Base-by-base conservation (phyloP, 2,329 filamentous ascomycete species). In the Sodiomyces alkalinus region DNA sequence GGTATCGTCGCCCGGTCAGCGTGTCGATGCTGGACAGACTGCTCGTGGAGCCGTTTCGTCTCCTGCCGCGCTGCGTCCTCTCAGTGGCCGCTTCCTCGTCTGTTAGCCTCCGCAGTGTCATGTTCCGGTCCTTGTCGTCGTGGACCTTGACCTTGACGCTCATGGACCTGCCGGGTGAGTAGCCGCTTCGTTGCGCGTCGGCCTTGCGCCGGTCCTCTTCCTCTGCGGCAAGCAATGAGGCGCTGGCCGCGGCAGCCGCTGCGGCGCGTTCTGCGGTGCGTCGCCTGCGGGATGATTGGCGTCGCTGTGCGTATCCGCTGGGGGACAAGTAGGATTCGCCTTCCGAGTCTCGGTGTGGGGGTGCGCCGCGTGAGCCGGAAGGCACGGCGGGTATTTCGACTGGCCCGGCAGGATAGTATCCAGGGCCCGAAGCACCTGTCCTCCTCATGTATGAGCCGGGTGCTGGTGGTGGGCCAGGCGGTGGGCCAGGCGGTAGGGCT, bases 81-180 rank as follows among this genome's bases (percentile, higher is more conserved):
- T 47, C 52, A 17, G 56, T 55, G 19, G 56, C 54, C 3, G 64
- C 58, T 44, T 77, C 72, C 35, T 71, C 64, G 16, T 74, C 69
- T 0, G 72, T 74, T 15, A 76, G 50, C 19, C 68, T 58, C 20
- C 71, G 62, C 22, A 77, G 51, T 10, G 71, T 77, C 32, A 77
- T 62, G 36, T 72, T 72, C 35, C 64, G 56, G 33, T 71, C 64
- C 18, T 59, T 60, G 39, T 76, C 69, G 37, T 72, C 65, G 37
- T 73, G 64, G 26, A 74, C 56, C 41, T 65, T 68, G 31, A 75
- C 51, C 43, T 68, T 72, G 32, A 75, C 62, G 41, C 65, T 68
- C 18, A 70, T 57, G 3, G 64, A 56, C 18, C 59, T 55, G 39
- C 59, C 62, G 5, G 48, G 46, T 5, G 51, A 55, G 16, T 55